Percentiles rank a stretch among this genome's conserved stretches.
phyloP scores from a whole-genome alignment of 768 basidiomycete genomes.

The Hygrocybe coccinea region DNA sequence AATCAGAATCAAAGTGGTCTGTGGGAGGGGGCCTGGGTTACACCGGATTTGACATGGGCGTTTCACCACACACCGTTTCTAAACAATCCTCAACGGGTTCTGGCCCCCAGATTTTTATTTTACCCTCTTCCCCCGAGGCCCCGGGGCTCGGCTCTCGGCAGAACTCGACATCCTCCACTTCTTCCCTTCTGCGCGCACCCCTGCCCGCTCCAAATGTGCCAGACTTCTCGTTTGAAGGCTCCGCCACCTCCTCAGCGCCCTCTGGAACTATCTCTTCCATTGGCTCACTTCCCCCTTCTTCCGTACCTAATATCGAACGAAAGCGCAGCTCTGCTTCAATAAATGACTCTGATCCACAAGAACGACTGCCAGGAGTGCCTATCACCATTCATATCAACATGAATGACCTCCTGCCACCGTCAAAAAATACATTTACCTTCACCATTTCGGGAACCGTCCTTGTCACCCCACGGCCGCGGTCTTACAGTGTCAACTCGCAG shows the following conservation, averaged over 20 bases:
- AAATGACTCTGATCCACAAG: not conserved
- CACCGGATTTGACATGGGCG: slow-evolving; percentile 63
- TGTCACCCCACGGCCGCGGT: slow-evolving; percentile 42
- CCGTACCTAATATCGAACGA: slow-evolving; percentile 23
- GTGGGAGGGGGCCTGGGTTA: slow-evolving; percentile 62
- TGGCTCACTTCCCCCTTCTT: slow-evolving; percentile 45
- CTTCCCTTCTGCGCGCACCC: slow-evolving; percentile 71
- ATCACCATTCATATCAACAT: slow-evolving; percentile 77
- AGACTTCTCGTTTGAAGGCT: slow-evolving; percentile 74
- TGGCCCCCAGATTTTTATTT: slow-evolving; percentile 23
- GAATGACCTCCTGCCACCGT: slow-evolving; percentile 65
- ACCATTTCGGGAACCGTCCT: slow-evolving; percentile 62
- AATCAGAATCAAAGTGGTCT: slow-evolving; percentile 49
- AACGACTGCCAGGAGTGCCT: slow-evolving; percentile 50
- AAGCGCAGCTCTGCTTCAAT: slow-evolving; percentile 9
- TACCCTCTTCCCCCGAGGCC: slow-evolving; percentile 17
- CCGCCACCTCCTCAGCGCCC: slow-evolving; percentile 31
- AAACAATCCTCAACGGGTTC: slow-evolving; percentile 51
- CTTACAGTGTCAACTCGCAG: slow-evolving; percentile 25
- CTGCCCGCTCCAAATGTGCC: slow-evolving; percentile 58
- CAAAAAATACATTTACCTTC: slow-evolving; percentile 63
- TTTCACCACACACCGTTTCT: slow-evolving; percentile 35
- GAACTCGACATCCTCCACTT: slow-evolving; percentile 43
- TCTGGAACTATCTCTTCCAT: slow-evolving; percentile 43
- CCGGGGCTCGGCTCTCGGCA: slow-evolving; percentile 29